These are phyloP conservation scores for Sistotremastrum niveocremeum DNA, from an alignment of 768 basidiomycete genomes.

Conservation along the genomic window DNA sequence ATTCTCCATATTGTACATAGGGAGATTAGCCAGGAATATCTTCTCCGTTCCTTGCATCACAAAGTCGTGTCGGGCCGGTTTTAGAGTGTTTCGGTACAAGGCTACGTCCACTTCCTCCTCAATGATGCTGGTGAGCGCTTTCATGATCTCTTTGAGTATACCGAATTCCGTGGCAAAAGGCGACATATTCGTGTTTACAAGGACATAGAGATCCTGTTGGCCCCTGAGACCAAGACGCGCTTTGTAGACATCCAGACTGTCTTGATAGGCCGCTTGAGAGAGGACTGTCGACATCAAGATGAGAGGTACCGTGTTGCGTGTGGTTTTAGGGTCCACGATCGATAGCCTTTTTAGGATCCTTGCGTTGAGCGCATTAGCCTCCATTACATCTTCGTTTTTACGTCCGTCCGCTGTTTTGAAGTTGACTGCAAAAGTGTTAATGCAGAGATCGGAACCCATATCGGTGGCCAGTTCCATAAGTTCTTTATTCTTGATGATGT, in stretches of 20 bases:
- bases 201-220: slow-evolving; percentile 21
- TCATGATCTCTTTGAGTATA: slow-evolving; percentile 12
- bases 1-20: slow-evolving; percentile 24
- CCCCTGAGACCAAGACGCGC: slow-evolving; percentile 20
- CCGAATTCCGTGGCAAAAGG: slow-evolving; percentile 19
- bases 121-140: slow-evolving; percentile 19
- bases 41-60: slow-evolving; percentile 23
- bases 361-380: slow-evolving; percentile 28
- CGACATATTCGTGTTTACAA: slow-evolving; percentile 28
- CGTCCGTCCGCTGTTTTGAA: slow-evolving; percentile 20
- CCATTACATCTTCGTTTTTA: slow-evolving; percentile 23
- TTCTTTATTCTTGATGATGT: slow-evolving; percentile 15
- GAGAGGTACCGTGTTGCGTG: slow-evolving; percentile 12
- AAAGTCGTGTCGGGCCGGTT: slow-evolving; percentile 20
- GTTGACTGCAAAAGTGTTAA: slow-evolving; percentile 33
- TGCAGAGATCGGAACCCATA: slow-evolving; percentile 29
- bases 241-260: slow-evolving; percentile 23
- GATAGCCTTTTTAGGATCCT: slow-evolving; percentile 27
- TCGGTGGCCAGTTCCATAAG: slow-evolving; percentile 14
- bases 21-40: slow-evolving; percentile 21
- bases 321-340: slow-evolving; percentile 15
- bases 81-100: slow-evolving; percentile 20
- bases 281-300: slow-evolving; percentile 21
- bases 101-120: slow-evolving; percentile 23
- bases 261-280: slow-evolving; percentile 20